Percentiles rank a stretch among this genome's conserved stretches.
These are phyloP conservation scores for Coelastrella sp. DNA, from an alignment of 139 green algal genomes.

Conservation along the genomic window DNA sequence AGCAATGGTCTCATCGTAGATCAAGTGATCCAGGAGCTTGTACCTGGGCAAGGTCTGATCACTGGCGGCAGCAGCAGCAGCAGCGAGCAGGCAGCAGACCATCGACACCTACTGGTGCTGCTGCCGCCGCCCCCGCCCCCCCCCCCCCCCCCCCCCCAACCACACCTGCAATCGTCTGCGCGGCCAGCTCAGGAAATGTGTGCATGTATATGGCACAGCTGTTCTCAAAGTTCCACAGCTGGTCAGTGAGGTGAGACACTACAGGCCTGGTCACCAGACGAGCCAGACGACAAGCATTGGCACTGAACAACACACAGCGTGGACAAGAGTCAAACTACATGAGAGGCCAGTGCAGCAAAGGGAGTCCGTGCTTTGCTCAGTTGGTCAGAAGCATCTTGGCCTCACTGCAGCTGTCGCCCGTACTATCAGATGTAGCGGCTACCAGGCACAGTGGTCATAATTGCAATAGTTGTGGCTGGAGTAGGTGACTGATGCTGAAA, in stretches of 20 bases:
- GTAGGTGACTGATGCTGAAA: no score
- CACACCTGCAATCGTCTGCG: background rate
- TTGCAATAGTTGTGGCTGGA: no score
- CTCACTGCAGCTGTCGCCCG: no score
- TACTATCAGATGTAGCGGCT: no score
- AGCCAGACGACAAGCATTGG: constrained; percentile 2
- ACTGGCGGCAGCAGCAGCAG: constrained; percentile 44
- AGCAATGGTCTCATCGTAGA: constrained; percentile 16
- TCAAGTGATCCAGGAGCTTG: background rate
- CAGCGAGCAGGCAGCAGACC: constrained; percentile 12
- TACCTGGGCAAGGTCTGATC: background rate
- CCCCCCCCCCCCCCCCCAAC: background rate
- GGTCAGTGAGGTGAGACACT: constrained; percentile 10
- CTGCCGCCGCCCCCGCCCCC: background rate
- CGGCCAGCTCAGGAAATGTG: constrained; percentile 9
- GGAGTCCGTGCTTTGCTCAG: background rate
- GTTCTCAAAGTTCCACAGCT: constrained; percentile 27
- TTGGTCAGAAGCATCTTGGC: no score
- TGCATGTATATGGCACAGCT: constrained; percentile 25
- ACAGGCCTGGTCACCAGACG: constrained; percentile 13
- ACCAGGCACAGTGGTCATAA: no score
- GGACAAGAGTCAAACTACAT: background rate
- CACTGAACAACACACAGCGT: background rate
- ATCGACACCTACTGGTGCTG: constrained; percentile 6
- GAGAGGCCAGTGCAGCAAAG: no score